phyloP scores from a whole-genome alignment of 2,329 filamentous ascomycete species.

The Fusarium napiforme region DNA sequence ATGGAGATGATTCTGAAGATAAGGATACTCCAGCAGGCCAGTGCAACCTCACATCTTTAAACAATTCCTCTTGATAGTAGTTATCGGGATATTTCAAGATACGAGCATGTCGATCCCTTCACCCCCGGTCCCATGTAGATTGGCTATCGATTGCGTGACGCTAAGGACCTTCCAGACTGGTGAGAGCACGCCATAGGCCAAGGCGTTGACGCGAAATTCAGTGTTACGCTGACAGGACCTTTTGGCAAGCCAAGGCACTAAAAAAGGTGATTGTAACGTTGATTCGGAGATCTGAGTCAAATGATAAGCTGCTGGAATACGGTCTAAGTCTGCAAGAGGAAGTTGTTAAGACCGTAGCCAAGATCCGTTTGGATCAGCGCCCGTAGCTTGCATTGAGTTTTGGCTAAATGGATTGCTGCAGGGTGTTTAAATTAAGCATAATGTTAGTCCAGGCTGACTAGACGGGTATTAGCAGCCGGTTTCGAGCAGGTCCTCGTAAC shows the following conservation, averaged over 20 bases:
- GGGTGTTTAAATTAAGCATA: background rate
- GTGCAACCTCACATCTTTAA: background rate
- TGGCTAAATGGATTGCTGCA: background rate
- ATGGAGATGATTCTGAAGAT: background rate
- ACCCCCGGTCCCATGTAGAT: background rate
- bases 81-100: background rate
- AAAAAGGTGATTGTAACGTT: background rate
- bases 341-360: background rate
- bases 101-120: background rate
- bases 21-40: background rate
- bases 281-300: background rate
- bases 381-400: background rate
- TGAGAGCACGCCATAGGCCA: constrained; percentile 24
- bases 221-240: constrained; percentile 7
- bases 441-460: background rate
- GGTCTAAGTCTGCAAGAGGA: background rate
- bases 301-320: background rate
- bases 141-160: constrained; percentile 23
- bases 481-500: no score
- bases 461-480: rapidly evolving
- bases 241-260: background rate
- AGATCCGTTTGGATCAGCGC: background rate
- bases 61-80: background rate
- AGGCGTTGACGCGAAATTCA: constrained; percentile 18
- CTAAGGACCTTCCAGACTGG: constrained; percentile 22